A percentile compares a stretch with the other conserved stretches of the same genome.
phyloP scores from a whole-genome alignment of 1,284 basidiomycete genomes.

The Pseudomicrostroma phylloplanum region DNA sequence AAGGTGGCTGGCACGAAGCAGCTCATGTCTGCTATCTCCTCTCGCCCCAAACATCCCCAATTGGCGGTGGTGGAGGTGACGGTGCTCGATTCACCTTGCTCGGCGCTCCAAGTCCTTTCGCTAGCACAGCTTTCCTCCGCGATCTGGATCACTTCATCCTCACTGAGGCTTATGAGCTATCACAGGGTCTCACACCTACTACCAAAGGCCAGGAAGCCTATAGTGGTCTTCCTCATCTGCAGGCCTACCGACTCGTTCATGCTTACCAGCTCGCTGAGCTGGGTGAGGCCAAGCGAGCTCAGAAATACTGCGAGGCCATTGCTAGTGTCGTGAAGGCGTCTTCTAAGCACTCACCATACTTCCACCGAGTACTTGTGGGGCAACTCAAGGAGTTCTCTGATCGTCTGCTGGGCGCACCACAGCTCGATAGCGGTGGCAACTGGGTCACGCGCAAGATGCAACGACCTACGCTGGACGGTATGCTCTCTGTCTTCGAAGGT shows the following conservation, averaged over 20 bases:
- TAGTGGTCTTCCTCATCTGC: conserved; percentile 73
- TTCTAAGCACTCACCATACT: conserved; percentile 62
- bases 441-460: conserved; percentile 63
- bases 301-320: conserved; percentile 82
- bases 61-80: conserved; percentile 64
- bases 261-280: conserved; percentile 65
- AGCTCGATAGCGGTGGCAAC: conserved; percentile 42
- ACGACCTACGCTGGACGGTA: conserved; percentile 82
- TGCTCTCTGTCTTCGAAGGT: conserved; percentile 90
- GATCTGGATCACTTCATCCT: conserved; percentile 76
- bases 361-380: conserved; percentile 64
- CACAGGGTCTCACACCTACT: conserved; percentile 66
- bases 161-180: conserved; percentile 88
- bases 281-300: conserved; percentile 47
- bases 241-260: conserved; percentile 78
- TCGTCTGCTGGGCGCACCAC: conserved; percentile 69
- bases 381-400: conserved; percentile 76
- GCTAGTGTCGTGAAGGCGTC: conserved; percentile 60
- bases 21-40: conserved; percentile 88
- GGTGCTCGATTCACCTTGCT: conserved; percentile 61
- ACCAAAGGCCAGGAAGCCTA: conserved; percentile 81
- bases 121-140: conserved; percentile 59
- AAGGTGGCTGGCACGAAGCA: conserved; percentile 71
- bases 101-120: conserved; percentile 61
- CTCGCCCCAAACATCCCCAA: conserved; percentile 71